Conservation (phyloP, 306 rosid species). For the Corylus americana region DNA sequence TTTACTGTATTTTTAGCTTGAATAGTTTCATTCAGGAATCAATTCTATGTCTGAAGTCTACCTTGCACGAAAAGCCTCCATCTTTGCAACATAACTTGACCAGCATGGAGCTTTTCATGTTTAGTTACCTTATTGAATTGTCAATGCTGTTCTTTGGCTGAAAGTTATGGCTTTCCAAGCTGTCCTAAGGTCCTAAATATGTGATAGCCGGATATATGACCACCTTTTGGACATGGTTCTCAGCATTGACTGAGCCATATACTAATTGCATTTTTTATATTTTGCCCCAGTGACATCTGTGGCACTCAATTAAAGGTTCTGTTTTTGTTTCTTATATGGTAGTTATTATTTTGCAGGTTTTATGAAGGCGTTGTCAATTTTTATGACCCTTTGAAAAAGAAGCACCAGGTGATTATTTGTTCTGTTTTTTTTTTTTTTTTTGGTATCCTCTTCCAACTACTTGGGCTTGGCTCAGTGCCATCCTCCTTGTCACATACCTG, state of each 20-base stretch:
- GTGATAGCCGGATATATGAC: background rate
- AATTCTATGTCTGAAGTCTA: too few relatives aligned
- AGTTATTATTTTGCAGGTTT: constrained; percentile 50
- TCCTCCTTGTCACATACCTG: constrained; percentile 1
- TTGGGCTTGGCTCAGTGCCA: background rate
- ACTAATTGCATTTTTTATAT: background rate
- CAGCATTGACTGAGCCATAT: background rate
- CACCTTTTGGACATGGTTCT: background rate
- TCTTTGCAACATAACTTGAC: background rate
- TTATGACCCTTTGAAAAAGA: constrained; percentile 52
- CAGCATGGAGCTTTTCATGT: background rate
- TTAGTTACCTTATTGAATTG: background rate
- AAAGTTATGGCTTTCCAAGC: background rate
- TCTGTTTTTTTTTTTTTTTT: background rate
- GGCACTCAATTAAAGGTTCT: background rate
- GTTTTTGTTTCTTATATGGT: constrained; percentile 5
- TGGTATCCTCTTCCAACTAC: constrained; percentile 10
- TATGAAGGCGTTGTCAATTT: constrained; percentile 65
- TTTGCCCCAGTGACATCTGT: background rate
- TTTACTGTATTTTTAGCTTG: too few relatives aligned
- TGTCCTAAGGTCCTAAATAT: background rate
- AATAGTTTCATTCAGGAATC: too few relatives aligned
- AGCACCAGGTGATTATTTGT: constrained; percentile 51
- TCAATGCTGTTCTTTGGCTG: constrained; percentile 1
- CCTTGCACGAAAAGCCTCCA: background rate